A percentile compares a stretch with the other conserved stretches of the same genome.
These are phyloP conservation scores for Dictyostelium firmibasis DNA, from an alignment of 78 protist species.

Conservation along the genomic window DNA sequence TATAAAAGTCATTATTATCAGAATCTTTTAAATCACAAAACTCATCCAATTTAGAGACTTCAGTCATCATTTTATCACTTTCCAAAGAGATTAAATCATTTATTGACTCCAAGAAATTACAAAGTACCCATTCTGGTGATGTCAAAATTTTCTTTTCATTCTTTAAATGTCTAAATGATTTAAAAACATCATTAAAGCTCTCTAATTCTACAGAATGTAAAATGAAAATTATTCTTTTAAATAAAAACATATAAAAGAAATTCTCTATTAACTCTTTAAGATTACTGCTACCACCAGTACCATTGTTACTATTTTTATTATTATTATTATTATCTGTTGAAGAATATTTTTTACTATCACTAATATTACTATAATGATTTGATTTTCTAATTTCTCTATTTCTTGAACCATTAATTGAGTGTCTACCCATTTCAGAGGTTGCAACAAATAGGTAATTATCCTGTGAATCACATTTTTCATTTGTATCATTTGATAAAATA, in stretches of 20 bases:
- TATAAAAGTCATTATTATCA: background rate
- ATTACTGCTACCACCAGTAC: background rate
- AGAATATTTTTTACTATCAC: too few species aligned
- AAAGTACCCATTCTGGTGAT: conserved; percentile 48
- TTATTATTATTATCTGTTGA: background rate
- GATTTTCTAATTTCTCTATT: background rate
- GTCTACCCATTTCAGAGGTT: conserved; percentile 19
- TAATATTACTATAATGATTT: background rate
- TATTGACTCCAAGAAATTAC: conserved; percentile 15
- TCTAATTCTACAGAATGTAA: conserved; percentile 29
- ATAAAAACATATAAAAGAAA: conserved; percentile 41
- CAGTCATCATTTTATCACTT: conserved; percentile 20
- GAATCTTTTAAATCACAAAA: background rate
- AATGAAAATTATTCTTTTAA: background rate
- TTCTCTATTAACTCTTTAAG: background rate
- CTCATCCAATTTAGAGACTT: conserved; percentile 45
- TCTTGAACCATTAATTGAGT: background rate
- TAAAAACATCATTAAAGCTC: background rate
- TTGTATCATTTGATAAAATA: conserved; percentile 25
- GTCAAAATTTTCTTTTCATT: background rate
- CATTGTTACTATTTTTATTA: background rate
- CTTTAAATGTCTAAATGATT: conserved; percentile 28
- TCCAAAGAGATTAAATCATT: background rate
- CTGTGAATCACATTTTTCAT: conserved; percentile 56
- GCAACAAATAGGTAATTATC: conserved; percentile 26